Conservation (phyloP, 106 monocot species). For the Triglochin maritima region DNA sequence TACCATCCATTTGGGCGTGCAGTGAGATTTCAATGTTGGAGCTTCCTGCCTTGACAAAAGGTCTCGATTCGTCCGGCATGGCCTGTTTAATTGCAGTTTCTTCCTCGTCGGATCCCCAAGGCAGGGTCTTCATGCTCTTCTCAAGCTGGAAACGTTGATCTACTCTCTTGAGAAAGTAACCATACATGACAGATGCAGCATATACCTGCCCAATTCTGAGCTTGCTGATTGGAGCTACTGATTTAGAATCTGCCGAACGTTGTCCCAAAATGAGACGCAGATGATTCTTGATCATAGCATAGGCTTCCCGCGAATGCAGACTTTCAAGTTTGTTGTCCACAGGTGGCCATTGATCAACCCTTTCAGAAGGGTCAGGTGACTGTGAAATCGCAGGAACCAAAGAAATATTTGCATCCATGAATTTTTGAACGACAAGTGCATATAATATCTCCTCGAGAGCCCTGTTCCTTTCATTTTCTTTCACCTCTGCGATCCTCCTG, state of each 20-base stretch:
- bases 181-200: slow-evolving; percentile 91
- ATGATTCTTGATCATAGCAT: slow-evolving; percentile 81
- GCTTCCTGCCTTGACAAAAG: slow-evolving; percentile 13
- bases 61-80: slow-evolving; percentile 29
- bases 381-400: slow-evolving; percentile 49
- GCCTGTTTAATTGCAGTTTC: slow-evolving; percentile 24
- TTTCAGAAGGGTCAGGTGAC: slow-evolving; percentile 24
- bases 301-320: slow-evolving; percentile 68
- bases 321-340: slow-evolving; percentile 45
- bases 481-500: slow-evolving; percentile 86
- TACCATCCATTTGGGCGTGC: slow-evolving; percentile 7
- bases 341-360: slow-evolving; percentile 32
- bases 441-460: slow-evolving; percentile 78
- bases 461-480: slow-evolving; percentile 62
- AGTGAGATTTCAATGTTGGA: slow-evolving; percentile 32
- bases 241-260: slow-evolving; percentile 26
- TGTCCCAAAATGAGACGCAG: slow-evolving; percentile 62
- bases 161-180: slow-evolving; percentile 88
- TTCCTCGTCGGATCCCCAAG: slow-evolving; percentile 56
- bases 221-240: slow-evolving; percentile 59
- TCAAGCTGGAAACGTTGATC: slow-evolving; percentile 82
- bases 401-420: slow-evolving; percentile 62
- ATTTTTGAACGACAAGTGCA: slow-evolving; percentile 71
- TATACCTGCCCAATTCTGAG: slow-evolving; percentile 78
- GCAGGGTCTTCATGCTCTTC: slow-evolving; percentile 77